Conservation (phyloP, 108 stramenopile genomes). For the Cyclotella sp. region DNA sequence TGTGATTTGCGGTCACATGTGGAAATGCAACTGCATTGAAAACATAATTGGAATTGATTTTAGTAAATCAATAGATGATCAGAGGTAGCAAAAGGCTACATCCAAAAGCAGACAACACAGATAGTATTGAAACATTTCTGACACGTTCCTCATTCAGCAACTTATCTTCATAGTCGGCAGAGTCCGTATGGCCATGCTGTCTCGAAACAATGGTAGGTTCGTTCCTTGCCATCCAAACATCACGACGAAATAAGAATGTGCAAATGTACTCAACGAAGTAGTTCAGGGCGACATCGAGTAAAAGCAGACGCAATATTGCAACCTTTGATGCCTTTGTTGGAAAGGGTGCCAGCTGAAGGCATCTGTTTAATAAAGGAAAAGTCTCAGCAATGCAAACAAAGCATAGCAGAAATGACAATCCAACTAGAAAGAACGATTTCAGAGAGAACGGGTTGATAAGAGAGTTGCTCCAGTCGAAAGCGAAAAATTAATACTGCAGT, state of each 20-base stretch:
- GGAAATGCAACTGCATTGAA: not conserved
- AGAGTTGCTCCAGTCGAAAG: not conserved
- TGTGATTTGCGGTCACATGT: not conserved
- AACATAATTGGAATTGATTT: not conserved
- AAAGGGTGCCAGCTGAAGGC: conserved; percentile 41
- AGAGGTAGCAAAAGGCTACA: not conserved
- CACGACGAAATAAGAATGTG: conserved; percentile 28
- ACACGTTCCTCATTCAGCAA: conserved; percentile 22
- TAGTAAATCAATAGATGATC: conserved; percentile 8
- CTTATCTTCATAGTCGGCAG: conserved; percentile 29
- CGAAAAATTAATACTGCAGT: not conserved
- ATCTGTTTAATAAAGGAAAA: conserved; percentile 34
- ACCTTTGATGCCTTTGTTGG: conserved; percentile 34
- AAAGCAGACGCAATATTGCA: conserved; percentile 29
- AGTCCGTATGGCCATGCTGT: not conserved
- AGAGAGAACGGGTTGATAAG: not conserved
- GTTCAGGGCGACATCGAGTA: conserved; percentile 16
- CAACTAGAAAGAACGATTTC: conserved; percentile 5
- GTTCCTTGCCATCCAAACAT: conserved; percentile 37
- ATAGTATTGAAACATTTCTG: conserved; percentile 21
- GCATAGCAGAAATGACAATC: conserved; percentile 30
- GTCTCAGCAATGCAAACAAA: conserved; percentile 37
- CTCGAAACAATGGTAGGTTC: not conserved
- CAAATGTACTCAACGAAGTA: conserved; percentile 35
- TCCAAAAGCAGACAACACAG: not conserved